These are phyloP conservation scores for Hemerocallis citrina DNA, from an alignment of 106 monocot species.

Conservation along the genomic window DNA sequence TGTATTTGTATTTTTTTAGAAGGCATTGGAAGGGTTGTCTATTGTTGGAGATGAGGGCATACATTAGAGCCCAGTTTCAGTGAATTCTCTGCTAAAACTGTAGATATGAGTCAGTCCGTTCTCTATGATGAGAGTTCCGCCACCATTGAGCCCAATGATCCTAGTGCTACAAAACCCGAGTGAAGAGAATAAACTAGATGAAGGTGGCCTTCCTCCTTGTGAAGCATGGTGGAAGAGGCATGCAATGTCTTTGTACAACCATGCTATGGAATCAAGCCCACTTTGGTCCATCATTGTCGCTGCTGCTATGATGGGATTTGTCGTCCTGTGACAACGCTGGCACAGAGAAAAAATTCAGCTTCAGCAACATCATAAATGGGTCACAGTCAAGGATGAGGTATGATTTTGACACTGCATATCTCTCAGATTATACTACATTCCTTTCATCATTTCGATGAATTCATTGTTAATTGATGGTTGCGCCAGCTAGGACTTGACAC, in stretches of 20 bases:
- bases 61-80: constrained; percentile 17
- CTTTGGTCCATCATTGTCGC: constrained; percentile 82
- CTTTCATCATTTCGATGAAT: background rate
- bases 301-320: constrained; percentile 75
- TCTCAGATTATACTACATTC: background rate
- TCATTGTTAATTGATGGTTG: background rate
- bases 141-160: constrained; percentile 10
- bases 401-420: background rate
- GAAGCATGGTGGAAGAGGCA: constrained; percentile 84
- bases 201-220: constrained; percentile 15
- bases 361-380: constrained; percentile 38
- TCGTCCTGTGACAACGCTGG: constrained; percentile 66
- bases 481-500: background rate
- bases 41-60: constrained; percentile 23
- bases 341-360: constrained; percentile 54
- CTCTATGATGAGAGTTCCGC: constrained; percentile 8
- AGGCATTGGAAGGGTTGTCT: constrained; percentile 14
- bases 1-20: no score
- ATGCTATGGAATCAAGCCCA: constrained; percentile 59
- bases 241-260: constrained; percentile 47
- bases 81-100: constrained; percentile 17
- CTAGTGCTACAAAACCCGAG: constrained; percentile 11
- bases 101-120: constrained; percentile 7
- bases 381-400: constrained; percentile 47
- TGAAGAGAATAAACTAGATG: constrained; percentile 17